These are phyloP conservation scores for Sporothrix euskadiensis DNA, from an alignment of 2,329 filamentous ascomycete genomes.

Conservation along the genomic window DNA sequence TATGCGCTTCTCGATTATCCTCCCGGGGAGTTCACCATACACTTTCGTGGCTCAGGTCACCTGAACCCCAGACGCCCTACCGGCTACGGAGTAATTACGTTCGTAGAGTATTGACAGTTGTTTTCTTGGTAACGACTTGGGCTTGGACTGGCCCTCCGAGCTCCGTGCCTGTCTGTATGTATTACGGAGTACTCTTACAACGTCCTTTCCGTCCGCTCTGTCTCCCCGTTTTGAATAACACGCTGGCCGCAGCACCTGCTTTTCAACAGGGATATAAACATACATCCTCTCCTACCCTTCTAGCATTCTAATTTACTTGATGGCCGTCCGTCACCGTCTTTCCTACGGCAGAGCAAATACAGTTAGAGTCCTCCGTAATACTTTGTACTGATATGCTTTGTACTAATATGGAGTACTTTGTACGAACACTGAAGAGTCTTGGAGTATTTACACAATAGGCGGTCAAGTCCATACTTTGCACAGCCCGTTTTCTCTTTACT, in stretches of 20 bases:
- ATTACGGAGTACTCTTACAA: neutral
- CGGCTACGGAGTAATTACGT: neutral
- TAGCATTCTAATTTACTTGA: neutral
- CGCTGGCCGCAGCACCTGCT: neutral
- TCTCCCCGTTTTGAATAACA: neutral
- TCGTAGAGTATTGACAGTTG: neutral
- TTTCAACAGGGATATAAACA: neutral
- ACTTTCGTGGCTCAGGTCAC: neutral
- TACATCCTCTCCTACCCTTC: neutral
- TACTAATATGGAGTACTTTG: too few relatives aligned
- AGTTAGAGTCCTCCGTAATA: neutral
- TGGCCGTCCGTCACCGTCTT: neutral
- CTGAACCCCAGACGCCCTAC: neutral
- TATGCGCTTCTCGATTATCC: neutral
- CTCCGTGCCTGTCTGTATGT: neutral
- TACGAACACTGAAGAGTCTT: neutral
- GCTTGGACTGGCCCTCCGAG: neutral
- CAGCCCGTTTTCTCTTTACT: neutral
- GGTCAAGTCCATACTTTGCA: neutral
- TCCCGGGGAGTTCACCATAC: neutral
- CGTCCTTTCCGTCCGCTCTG: neutral
- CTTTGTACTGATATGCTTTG: too few relatives aligned
- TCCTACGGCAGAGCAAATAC: neutral
- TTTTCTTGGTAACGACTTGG: neutral
- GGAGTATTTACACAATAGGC: neutral